Conservation (phyloP, 1,284 basidiomycete genomes). For the Agroathelia rolfsii region DNA sequence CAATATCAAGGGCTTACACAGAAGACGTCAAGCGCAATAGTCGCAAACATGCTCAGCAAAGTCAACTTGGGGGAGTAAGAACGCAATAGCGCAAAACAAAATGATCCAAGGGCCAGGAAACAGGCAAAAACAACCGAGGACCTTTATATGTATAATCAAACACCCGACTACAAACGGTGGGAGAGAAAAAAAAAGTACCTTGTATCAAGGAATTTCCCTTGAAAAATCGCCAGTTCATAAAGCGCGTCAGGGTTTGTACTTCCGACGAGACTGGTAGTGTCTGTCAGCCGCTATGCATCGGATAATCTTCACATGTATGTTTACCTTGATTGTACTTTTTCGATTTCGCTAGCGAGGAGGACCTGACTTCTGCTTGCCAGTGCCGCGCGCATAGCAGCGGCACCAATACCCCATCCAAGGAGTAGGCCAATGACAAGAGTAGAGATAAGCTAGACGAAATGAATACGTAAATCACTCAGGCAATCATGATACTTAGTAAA, state of each 20-base stretch:
- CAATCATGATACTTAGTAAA: no score
- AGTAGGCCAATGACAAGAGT: constrained; percentile 50
- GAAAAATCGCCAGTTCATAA: constrained; percentile 43
- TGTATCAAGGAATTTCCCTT: constrained; percentile 61
- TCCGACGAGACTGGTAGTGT: constrained; percentile 28
- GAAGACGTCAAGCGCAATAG: constrained; percentile 54
- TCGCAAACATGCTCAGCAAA: constrained; percentile 47
- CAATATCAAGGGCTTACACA: constrained; percentile 31
- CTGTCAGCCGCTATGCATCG: constrained; percentile 11
- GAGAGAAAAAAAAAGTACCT: constrained; percentile 20
- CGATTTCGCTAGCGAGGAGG: constrained; percentile 36
- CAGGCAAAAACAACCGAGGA: constrained; percentile 54
- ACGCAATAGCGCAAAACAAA: constrained; percentile 48
- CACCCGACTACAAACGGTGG: constrained; percentile 8
- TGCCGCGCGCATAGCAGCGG: constrained; percentile 61
- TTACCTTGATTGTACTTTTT: constrained; percentile 35
- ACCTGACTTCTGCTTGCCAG: constrained; percentile 43
- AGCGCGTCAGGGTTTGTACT: constrained; percentile 39
- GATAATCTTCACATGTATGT: constrained; percentile 10
- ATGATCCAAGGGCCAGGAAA: constrained; percentile 62
- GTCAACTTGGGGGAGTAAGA: constrained; percentile 54
- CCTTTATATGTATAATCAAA: constrained; percentile 19
- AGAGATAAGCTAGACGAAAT: constrained; percentile 31
- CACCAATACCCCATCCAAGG: constrained; percentile 70
- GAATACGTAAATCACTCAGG: no score